Percentiles rank a stretch among this genome's conserved stretches.
These are phyloP conservation scores for Fennellomyces sp. DNA, from an alignment of 371 early-diverging fungal genomes.

Conservation along the genomic window DNA sequence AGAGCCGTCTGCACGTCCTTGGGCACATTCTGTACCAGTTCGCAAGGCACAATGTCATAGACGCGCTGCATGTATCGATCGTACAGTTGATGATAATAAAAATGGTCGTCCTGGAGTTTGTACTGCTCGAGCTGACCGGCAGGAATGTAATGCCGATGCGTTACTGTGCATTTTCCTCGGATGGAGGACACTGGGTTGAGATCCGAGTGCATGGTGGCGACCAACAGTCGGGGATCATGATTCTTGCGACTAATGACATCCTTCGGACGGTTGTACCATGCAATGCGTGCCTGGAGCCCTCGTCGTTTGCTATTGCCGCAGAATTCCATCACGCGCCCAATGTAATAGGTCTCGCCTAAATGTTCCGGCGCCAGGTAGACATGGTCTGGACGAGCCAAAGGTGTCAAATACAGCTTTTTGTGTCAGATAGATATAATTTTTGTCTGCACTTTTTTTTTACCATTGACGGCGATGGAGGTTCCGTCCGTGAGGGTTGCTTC, in stretches of 20 bases:
- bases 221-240: conserved; percentile 73
- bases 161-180: conserved; percentile 78
- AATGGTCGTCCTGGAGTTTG: conserved; percentile 64
- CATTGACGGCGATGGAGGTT: conserved; percentile 19
- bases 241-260: conserved; percentile 75
- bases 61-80: conserved; percentile 88
- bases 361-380: conserved; percentile 80
- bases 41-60: conserved; percentile 85
- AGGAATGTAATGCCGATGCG: conserved; percentile 70
- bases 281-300: conserved; percentile 65
- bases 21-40: conserved; percentile 80
- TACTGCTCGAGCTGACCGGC: conserved; percentile 60
- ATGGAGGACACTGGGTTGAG: conserved; percentile 82
- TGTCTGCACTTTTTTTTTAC: conserved; percentile 5
- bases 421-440: not conserved
- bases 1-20: conserved; percentile 70
- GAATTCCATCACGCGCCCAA: conserved; percentile 87
- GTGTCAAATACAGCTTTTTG: conserved; percentile 5
- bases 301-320: conserved; percentile 50
- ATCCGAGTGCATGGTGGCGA: conserved; percentile 91
- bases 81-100: conserved; percentile 85
- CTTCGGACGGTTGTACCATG: conserved; percentile 84
- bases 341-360: conserved; percentile 77
- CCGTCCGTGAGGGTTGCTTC: conserved; percentile 21
- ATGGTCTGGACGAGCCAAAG: conserved; percentile 55